Conservation (phyloP, 495 filamentous ascomycete species). For the Talaromyces ruber region DNA sequence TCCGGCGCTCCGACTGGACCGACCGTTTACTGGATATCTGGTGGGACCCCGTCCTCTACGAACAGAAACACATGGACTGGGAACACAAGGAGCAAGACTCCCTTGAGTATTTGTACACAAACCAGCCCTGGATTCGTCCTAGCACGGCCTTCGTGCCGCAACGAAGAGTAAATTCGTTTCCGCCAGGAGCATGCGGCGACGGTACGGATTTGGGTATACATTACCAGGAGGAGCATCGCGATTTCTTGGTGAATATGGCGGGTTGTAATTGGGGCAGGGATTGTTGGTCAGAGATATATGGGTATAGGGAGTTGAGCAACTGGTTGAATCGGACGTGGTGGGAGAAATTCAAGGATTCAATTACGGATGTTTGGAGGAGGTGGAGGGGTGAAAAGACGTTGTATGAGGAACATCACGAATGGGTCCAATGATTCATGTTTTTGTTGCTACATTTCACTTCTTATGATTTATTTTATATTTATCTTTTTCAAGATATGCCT, state of each 20-base stretch:
- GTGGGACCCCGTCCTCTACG: constrained; percentile 98
- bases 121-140: constrained; percentile 87
- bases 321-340: constrained; percentile 72
- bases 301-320: constrained; percentile 82
- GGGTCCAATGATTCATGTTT: neutral
- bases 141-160: constrained; percentile 87
- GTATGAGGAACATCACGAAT: constrained; percentile 6
- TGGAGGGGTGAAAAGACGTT: neutral
- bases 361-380: constrained; percentile 16
- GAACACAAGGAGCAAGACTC: constrained; percentile 98
- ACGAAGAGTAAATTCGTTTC: constrained; percentile 90
- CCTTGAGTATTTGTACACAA: constrained; percentile 81
- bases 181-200: constrained; percentile 78
- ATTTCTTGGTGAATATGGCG: constrained; percentile 99
- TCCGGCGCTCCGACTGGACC: constrained; percentile 76
- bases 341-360: constrained; percentile 46
- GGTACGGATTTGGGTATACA: constrained; percentile 67
- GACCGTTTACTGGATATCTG: constrained; percentile 91
- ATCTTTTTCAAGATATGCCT: neutral
- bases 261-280: constrained; percentile 95
- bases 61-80: constrained; percentile 99
- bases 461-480: neutral
- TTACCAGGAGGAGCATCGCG: constrained; percentile 74
- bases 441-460: neutral
- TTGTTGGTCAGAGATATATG: constrained; percentile 96